A percentile compares a stretch with the other conserved stretches of the same genome.
These are phyloP conservation scores for Fusarium udum DNA, from an alignment of 2,329 filamentous ascomycete genomes.

Conservation along the genomic window DNA sequence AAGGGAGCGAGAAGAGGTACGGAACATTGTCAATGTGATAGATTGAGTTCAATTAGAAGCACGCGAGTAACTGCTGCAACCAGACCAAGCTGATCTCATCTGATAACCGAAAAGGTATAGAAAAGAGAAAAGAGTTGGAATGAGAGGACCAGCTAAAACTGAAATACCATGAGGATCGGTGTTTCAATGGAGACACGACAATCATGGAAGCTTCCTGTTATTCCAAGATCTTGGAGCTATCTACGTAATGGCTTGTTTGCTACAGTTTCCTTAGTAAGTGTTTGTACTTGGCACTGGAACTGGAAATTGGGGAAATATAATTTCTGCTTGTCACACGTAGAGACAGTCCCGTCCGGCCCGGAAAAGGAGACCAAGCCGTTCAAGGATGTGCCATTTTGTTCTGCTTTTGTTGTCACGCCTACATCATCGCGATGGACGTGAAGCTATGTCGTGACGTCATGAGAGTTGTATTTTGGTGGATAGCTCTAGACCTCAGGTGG, in stretches of 20 bases:
- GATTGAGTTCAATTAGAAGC: constrained; percentile 8
- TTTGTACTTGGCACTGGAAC: constrained; percentile 1
- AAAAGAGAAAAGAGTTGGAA: not conserved
- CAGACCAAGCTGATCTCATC: not conserved
- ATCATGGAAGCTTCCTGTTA: constrained; percentile 15
- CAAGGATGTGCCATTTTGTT: not conserved
- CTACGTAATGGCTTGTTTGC: constrained; percentile 33
- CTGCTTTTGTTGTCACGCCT: constrained; percentile 31
- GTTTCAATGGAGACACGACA: constrained; percentile 15
- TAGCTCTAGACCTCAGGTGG: not conserved
- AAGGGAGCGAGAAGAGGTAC: constrained; percentile 40
- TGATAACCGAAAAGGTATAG: not conserved
- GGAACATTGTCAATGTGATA: constrained; percentile 43
- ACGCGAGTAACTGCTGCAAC: constrained; percentile 1
- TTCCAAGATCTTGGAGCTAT: constrained; percentile 27
- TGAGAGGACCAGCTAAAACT: not conserved
- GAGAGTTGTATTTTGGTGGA: constrained; percentile 17
- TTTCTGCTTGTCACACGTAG: constrained; percentile 18
- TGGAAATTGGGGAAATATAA: constrained; percentile 7
- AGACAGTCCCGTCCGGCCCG: constrained; percentile 1
- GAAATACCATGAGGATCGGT: constrained; percentile 9
- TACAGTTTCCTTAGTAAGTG: not conserved
- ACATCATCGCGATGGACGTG: constrained; percentile 38
- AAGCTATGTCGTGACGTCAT: constrained; percentile 41
- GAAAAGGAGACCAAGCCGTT: not conserved